Evolutionary conservation across 768 basidiomycete species (phyloP), one percentile per base, ranked within the genome.

Genomic region (Sarcodon aspratus): DNA sequence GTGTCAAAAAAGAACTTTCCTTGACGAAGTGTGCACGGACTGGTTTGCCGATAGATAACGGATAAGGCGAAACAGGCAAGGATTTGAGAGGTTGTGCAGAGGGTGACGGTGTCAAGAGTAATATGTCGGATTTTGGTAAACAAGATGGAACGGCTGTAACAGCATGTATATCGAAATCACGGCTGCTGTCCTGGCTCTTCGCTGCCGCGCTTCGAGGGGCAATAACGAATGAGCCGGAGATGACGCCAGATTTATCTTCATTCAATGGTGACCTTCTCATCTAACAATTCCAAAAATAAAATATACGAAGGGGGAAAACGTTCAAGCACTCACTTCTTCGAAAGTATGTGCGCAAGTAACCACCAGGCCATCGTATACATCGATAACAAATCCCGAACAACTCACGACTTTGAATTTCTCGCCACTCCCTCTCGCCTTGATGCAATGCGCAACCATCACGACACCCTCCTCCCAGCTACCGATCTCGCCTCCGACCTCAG

Each of bases 61-160:
- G 80, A 61, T 81, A 85, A 4, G 78, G 81, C 18, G 76, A 79
- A 17, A 84, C 66, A 3, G 82, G 79, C 5, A 84, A 68, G 1
- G 76, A 61, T 15, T 65, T 69, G 13, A 75, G 59, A 8, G 62
- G 61, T 27, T 0, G 49, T 46, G 45, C 18, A 9, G 63, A 51
- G 9, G 58, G 54, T 27, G 21, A 27, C 21, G 21, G 21, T 27
- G 21, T 27, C 32, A 82, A 63, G 15, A 82, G 57, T 9, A 80
- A 55, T 18, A 84, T 60, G 59, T 85, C 82, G 2, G 73, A 74
- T 7, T 71, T 69, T 48, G 76, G 80, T 38, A 82, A 64, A n/a
- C 78, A 71, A 1, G 82, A 78, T 6, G 73, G 65, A 3, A 81
- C 63, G 5, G 66, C 57, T 7, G 69, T 57, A 9, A 78, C 67